A percentile compares a stretch with the other conserved stretches of the same genome.
These are phyloP conservation scores for Ensete ventricosum DNA, from an alignment of 176 grass and related monocot species.

Conservation along the genomic window DNA sequence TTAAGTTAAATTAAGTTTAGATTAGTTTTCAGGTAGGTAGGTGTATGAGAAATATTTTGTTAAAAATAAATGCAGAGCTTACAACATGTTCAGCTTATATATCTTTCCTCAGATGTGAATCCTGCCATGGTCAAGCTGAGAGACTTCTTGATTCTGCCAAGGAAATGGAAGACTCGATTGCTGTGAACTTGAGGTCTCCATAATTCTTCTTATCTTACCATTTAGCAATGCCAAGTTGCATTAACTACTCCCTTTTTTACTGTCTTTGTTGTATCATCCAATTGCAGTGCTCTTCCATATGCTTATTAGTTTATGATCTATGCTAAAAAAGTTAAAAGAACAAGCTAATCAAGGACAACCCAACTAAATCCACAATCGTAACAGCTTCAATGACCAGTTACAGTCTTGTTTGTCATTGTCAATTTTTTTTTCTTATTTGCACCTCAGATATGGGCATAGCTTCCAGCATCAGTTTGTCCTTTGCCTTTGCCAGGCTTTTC, in stretches of 20 bases:
- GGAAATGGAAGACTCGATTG: constrained; percentile 99
- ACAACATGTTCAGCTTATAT: constrained; percentile 5
- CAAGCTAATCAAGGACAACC: no score
- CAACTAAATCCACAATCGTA: no score
- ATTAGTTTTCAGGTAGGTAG: not conserved
- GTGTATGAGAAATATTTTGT: not conserved
- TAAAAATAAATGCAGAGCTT: not conserved
- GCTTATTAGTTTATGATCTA: no score
- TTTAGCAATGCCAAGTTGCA: not conserved
- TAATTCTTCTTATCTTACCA: constrained; percentile 21
- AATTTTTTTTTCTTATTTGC: no score
- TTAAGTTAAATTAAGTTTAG: no score
- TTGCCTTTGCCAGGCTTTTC: no score
- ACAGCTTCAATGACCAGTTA: no score
- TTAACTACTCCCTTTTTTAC: constrained; percentile 1
- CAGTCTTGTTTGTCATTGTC: no score
- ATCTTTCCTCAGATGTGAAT: constrained; percentile 71
- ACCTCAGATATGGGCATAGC: no score
- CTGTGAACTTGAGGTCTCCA: constrained; percentile 77
- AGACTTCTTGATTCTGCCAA: constrained; percentile 91
- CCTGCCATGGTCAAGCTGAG: constrained; percentile 97
- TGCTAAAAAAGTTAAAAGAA: no score
- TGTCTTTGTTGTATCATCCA: not conserved
- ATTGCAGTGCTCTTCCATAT: no score
- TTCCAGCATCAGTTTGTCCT: no score